Evolutionary conservation across 495 filamentous ascomycete genomes (phyloP).

Genomic region (Penicillium tannophilum): DNA sequence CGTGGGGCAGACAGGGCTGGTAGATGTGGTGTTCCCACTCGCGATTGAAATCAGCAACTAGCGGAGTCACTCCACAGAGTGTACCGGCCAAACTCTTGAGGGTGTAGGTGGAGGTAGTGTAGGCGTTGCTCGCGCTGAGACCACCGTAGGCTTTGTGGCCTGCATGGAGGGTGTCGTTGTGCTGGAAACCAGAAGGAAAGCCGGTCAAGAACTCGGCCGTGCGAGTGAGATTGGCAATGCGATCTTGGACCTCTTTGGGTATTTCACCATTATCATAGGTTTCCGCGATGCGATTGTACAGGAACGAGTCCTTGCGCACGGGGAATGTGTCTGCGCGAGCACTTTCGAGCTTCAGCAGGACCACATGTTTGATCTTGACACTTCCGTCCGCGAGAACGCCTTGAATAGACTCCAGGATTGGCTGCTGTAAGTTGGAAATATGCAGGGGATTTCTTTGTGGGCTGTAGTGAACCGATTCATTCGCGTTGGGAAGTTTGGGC

Average conservation of each 20-base stretch:
- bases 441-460: conserved; percentile 44
- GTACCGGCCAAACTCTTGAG: conserved; percentile 50
- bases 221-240: conserved; percentile 43
- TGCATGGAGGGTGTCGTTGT: conserved; percentile 15
- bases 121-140: conserved; percentile 44
- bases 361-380: conserved; percentile 52
- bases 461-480: conserved; percentile 35
- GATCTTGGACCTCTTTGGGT: conserved; percentile 29
- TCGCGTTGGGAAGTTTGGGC: not conserved
- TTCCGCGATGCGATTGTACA: conserved; percentile 43
- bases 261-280: conserved; percentile 33
- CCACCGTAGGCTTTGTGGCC: conserved; percentile 41
- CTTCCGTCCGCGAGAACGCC: conserved; percentile 33
- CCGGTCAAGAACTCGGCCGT: conserved; percentile 48
- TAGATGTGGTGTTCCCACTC: conserved; percentile 52
- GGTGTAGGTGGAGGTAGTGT: conserved; percentile 50
- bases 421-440: conserved; percentile 47
- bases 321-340: conserved; percentile 54
- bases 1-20: conserved; percentile 51
- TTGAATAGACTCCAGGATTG: conserved; percentile 37
- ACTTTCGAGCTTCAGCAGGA: conserved; percentile 51
- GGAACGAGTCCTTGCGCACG: conserved; percentile 42
- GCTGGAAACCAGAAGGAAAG: conserved; percentile 39
- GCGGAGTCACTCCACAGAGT: conserved; percentile 49
- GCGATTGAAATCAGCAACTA: conserved; percentile 52